Evolutionary conservation across 352 stramenopile genomes (phyloP), one percentile per base, ranked within the genome.

Genomic region (Globisporangium paddicum): DNA sequence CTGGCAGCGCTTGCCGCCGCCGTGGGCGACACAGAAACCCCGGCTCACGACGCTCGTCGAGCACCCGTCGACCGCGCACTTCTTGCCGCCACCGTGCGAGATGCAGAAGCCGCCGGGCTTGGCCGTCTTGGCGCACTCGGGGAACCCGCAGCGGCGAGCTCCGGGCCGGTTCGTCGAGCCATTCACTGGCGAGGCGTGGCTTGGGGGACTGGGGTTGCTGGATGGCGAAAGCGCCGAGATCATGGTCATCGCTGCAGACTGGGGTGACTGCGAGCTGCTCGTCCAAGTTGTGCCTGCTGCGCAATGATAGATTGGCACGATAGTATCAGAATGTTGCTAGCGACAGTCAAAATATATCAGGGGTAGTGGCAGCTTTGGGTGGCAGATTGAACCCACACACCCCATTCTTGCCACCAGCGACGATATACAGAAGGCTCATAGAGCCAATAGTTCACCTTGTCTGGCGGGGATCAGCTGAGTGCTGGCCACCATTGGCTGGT

Each of bases 101-200:
- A 89, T 89, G 66, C 78, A 89, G 40, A 82, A 87, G 30, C 79
- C 79, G 45, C 70, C 70, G 13, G 68, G 67, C 32, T 78, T 78
- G 30, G 70, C 67, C 3, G 70, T 75, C 64, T 71, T 71, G 49
- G 32, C 45, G 49, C 70, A 78, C 37, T 78, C 60, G 5, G 70
- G 70, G 44, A 78, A 75, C 18, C 65, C 61, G 55, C 70, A 78
- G 18, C 67, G 67, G 1, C 69, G 42, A 8, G 66, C 26, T 13
- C 25, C 32, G 8, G 30, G 8, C 7, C 41, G 38, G 26, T 41
- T 23, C 2, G 42, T 0, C 48, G 51, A 34, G 10, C 35, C 51
- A 14, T 34, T 19, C 19, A 37, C 21, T 32, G 34, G 49, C 9
- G 34, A 18, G 8, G 13, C 14, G 38, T 38, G 16, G 21, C 26